Evolutionary conservation across 495 filamentous ascomycete genomes (phyloP).

Genomic region (Neurospora sp.): DNA sequence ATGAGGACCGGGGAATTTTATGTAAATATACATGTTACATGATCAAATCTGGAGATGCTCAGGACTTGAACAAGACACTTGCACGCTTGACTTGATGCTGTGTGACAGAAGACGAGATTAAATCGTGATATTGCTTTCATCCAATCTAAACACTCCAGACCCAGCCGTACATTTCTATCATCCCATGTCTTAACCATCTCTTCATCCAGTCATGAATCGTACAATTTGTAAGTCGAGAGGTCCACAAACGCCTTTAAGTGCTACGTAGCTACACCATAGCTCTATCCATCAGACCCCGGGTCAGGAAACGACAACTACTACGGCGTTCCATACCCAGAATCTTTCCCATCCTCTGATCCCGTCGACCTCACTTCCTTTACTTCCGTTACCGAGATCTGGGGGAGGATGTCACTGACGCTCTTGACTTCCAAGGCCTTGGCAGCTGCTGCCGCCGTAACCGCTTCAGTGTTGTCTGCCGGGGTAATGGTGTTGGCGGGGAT

Average conservation of each 20-base stretch:
- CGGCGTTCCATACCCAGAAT: conserved; percentile 25
- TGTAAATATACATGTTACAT: neutral
- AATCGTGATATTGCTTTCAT: neutral
- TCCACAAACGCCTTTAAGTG: neutral
- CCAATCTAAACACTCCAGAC: neutral
- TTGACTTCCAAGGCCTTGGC: conserved; percentile 5
- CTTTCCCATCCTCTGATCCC: conserved; percentile 12
- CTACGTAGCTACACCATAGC: no score
- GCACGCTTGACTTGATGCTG: neutral
- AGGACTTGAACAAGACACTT: neutral
- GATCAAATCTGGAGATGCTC: no score
- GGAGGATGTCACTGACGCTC: neutral
- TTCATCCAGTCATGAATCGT: neutral
- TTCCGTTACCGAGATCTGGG: neutral
- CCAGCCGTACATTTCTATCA: neutral
- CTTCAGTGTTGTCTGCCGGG: conserved; percentile 9
- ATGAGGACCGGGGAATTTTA: neutral
- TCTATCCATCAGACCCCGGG: neutral
- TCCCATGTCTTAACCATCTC: neutral
- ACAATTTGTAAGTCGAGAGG: neutral
- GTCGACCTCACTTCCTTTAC: neutral
- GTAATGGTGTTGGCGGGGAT: no score
- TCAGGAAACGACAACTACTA: neutral
- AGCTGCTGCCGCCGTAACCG: conserved; percentile 8
- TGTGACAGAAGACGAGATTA: neutral